A percentile compares a stretch with the other conserved stretches of the same genome.
Conservation (phyloP, 495 filamentous ascomycete species). For the Articulospora tetracladia region DNA sequence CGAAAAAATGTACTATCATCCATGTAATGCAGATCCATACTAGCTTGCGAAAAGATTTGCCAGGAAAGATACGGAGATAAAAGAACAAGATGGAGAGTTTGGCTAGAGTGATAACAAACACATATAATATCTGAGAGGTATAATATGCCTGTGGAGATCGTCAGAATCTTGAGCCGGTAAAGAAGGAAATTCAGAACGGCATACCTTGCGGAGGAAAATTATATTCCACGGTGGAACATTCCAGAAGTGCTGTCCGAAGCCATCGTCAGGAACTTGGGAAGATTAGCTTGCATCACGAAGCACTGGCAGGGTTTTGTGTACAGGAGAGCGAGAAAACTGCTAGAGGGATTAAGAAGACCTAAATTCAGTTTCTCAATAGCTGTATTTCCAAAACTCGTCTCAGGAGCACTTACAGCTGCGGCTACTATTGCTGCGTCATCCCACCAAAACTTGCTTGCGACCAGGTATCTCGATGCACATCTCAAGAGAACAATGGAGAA, state of each 20-base stretch:
- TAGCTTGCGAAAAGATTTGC: slow-evolving; percentile 26
- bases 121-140: slow-evolving; percentile 34
- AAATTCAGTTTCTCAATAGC: not conserved
- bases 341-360: slow-evolving; percentile 11
- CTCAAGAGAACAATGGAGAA: slow-evolving; percentile 7
- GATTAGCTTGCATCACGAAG: not conserved
- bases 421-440: slow-evolving; percentile 11
- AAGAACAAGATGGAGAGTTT: slow-evolving; percentile 42
- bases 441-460: slow-evolving; percentile 9
- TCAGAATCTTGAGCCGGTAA: not conserved
- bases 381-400: not conserved
- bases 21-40: slow-evolving; percentile 28
- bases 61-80: slow-evolving; percentile 47
- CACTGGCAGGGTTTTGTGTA: not conserved
- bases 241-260: slow-evolving; percentile 20
- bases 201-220: slow-evolving; percentile 3
- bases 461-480: slow-evolving; percentile 5
- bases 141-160: too few species aligned
- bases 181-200: not conserved
- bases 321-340: not conserved
- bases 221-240: slow-evolving; percentile 9
- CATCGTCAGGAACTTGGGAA: not conserved
- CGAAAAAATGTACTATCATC: slow-evolving; percentile 33
- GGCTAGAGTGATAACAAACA: slow-evolving; percentile 33
- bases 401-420: not conserved